Evolutionary conservation across 768 basidiomycete genomes (phyloP), one percentile per base, ranked within the genome.

Genomic region (Hygrocybe punicea): DNA sequence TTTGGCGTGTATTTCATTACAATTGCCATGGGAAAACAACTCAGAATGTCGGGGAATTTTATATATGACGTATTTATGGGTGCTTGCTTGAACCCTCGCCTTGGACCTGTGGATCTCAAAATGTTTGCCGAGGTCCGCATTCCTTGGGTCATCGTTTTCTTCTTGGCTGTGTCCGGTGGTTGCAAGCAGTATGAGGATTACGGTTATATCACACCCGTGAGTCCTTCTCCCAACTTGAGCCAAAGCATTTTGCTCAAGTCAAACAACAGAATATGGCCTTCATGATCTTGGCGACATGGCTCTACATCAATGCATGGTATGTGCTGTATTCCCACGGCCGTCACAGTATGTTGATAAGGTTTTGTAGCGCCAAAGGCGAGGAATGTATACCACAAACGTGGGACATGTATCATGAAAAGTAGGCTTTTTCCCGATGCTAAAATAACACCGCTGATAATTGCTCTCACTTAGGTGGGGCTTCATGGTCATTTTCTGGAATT

Each of bases 391-490:
- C 93, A 6, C 92, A 96, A 71, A 95, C 93, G 2, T 98, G 97
- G 96, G 97, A 98, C 66, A 99, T 99, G 93, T 97, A 87, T 78
- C 92, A 96, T 65, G 96, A 99, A 69, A 99, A 99, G 81, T 89
- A 74, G 60, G 78, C 11, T 59, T 9, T 42, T 52, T 24, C 19
- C 21, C 58, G 13, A 17, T 60, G 40, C n/a, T 6, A 46, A 4
- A 50, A 51, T 33, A 65, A 14, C 33, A 17, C 19, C 4, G n/a
- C 34, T 35, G 35, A 21, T 8, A 7, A 14, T 50, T 25, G 11
- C 37, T 17, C 21, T 16, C 24, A 10, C 35, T 21, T 48, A 85
- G 83, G 66, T 92, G 91, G 91, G 91, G 95, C 29, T 98, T 95
- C 80, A 88, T 98, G 84, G 87, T 98, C 61, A 97, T 97, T 68